A percentile compares a stretch with the other conserved stretches of the same genome.
These are phyloP conservation scores for Malus orientalis DNA, from an alignment of 306 rosid species.

Conservation along the genomic window DNA sequence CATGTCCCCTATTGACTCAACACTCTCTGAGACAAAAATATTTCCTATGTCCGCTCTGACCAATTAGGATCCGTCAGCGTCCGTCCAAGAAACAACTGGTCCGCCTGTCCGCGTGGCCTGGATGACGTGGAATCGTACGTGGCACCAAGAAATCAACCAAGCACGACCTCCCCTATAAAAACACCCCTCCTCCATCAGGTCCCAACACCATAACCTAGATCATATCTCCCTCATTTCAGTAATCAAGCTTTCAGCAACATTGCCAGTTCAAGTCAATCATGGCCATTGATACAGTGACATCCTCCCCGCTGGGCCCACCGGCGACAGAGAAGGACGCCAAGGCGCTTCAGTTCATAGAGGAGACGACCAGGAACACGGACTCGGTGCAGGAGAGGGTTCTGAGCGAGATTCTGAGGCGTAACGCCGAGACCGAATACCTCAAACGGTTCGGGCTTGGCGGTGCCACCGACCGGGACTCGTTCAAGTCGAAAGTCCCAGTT, in stretches of 20 bases:
- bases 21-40: slow-evolving; percentile 6
- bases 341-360: slow-evolving; percentile 58
- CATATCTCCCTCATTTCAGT: neutral
- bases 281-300: slow-evolving; percentile 39
- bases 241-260: neutral
- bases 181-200: neutral
- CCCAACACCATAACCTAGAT: neutral
- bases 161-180: slow-evolving; percentile 25
- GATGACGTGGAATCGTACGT: slow-evolving; percentile 21
- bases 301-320: slow-evolving; percentile 26
- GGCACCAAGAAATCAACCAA: neutral
- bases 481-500: slow-evolving; percentile 68
- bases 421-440: slow-evolving; percentile 65
- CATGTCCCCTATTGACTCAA: slow-evolving; percentile 21
- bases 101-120: neutral
- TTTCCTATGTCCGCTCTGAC: slow-evolving; percentile 15
- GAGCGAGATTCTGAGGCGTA: slow-evolving; percentile 49
- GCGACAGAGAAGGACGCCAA: slow-evolving; percentile 39
- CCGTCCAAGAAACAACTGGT: slow-evolving; percentile 23
- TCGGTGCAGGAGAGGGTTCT: slow-evolving; percentile 38
- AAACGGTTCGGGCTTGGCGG: slow-evolving; percentile 46
- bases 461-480: slow-evolving; percentile 55
- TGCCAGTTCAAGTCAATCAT: slow-evolving; percentile 19
- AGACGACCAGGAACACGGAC: slow-evolving; percentile 54
- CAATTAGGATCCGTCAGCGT: slow-evolving; percentile 12